phyloP scores from a whole-genome alignment of 768 basidiomycete species.

The Mycena filopes region DNA sequence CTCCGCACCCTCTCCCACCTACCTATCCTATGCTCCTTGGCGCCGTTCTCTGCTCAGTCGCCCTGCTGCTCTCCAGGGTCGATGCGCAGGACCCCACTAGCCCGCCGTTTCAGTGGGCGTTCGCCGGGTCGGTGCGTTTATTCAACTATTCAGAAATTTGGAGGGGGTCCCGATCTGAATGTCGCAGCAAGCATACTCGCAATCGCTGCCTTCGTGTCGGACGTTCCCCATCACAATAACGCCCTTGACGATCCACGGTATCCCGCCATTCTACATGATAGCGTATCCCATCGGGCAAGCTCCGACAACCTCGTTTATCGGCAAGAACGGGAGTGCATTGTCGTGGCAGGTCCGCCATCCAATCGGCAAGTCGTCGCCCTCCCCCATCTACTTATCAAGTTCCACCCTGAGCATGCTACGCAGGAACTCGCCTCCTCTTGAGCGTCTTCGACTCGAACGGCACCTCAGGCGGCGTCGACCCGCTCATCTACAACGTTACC shows the following conservation, averaged over 20 bases:
- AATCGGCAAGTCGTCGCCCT: constrained; percentile 52
- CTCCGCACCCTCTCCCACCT: background rate
- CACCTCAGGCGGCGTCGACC: constrained; percentile 53
- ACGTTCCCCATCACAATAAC: background rate
- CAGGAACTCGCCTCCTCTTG: constrained; percentile 57
- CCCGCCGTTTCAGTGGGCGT: constrained; percentile 8
- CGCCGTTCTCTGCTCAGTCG: background rate
- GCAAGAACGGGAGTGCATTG: constrained; percentile 47
- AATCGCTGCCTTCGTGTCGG: constrained; percentile 9
- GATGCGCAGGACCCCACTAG: background rate
- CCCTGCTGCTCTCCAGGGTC: background rate
- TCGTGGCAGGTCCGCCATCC: constrained; percentile 56
- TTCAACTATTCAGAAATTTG: no score
- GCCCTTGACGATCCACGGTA: constrained; percentile 4
- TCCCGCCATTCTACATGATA: constrained; percentile 55
- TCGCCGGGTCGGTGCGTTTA: background rate
- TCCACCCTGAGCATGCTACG: no score
- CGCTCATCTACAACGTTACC: constrained; percentile 46
- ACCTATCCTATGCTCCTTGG: background rate
- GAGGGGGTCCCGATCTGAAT: background rate
- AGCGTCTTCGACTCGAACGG: constrained; percentile 58
- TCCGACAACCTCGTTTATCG: constrained; percentile 48
- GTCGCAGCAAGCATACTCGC: constrained; percentile 1
- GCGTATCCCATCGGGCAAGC: constrained; percentile 51
- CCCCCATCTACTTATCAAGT: background rate